Evolutionary conservation across 2,329 filamentous ascomycete species (phyloP).

Genomic region (Aspergillus vadensis): DNA sequence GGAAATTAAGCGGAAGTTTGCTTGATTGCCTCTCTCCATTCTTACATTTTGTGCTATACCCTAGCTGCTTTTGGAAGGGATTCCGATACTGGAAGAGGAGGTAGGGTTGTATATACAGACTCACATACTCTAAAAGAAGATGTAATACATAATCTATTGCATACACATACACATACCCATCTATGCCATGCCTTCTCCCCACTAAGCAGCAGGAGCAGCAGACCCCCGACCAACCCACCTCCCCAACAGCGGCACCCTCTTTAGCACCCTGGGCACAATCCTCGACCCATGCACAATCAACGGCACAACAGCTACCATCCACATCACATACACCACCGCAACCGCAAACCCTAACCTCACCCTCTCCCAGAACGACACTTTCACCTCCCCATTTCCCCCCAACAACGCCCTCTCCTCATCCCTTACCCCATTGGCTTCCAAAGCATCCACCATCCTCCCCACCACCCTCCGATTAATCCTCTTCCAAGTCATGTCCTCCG

Average conservation of each 20-base stretch:
- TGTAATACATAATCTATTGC: background rate
- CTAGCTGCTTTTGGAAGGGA: background rate
- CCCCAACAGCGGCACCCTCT: background rate
- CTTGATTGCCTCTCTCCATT: background rate
- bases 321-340: slow-evolving; percentile 39
- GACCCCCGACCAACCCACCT: background rate
- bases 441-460: slow-evolving; percentile 59
- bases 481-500: slow-evolving; percentile 68
- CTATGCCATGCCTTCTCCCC: too few relatives aligned
- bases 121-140: too few relatives aligned
- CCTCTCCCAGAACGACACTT: slow-evolving; percentile 24
- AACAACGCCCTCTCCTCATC: background rate
- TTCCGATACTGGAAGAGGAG: too few relatives aligned
- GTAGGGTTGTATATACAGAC: too few relatives aligned
- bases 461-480: slow-evolving; percentile 71
- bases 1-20: slow-evolving; percentile 17
- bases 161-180: too few relatives aligned
- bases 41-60: background rate
- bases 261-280: slow-evolving; percentile 25
- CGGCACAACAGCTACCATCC: slow-evolving; percentile 41
- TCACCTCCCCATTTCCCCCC: background rate
- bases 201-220: too few relatives aligned
- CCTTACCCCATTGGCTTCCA: background rate
- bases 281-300: slow-evolving; percentile 39
- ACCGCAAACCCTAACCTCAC: slow-evolving; percentile 33